Percentiles rank a stretch among this genome's conserved stretches.
phyloP scores from a whole-genome alignment of 1,284 basidiomycete species.

The Sporisorium sorghi region DNA sequence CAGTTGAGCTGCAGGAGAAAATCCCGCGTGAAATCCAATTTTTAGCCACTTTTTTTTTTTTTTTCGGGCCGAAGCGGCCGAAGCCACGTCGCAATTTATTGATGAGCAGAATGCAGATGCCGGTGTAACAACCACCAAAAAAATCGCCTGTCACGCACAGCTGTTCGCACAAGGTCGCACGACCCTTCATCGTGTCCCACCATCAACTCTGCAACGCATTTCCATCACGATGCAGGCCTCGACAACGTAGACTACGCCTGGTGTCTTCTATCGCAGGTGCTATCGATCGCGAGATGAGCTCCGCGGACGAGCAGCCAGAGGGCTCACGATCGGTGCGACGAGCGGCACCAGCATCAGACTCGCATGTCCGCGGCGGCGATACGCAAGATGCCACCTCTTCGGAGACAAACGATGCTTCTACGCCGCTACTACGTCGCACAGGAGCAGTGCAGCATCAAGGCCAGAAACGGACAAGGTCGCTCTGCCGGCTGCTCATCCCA shows the following conservation, averaged over 20 bases:
- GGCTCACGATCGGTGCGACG: background rate
- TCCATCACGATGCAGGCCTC: background rate
- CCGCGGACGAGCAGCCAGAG: background rate
- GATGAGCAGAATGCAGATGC: no score
- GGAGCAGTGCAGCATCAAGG: no score
- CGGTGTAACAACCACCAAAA: constrained; percentile 1
- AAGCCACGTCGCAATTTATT: no score
- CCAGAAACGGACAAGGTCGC: background rate
- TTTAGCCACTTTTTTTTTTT: background rate
- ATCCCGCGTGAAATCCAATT: constrained; percentile 1
- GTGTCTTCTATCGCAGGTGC: no score
- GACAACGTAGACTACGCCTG: constrained; percentile 2
- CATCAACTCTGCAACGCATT: background rate
- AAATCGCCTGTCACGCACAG: background rate
- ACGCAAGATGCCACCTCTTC: background rate
- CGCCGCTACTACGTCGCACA: constrained; percentile 17
- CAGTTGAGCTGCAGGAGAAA: no score
- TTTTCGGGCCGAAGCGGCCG: background rate
- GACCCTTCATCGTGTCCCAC: background rate
- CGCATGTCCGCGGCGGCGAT: background rate
- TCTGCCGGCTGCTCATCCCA: constrained; percentile 5
- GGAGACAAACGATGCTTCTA: constrained; percentile 13
- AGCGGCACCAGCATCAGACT: background rate
- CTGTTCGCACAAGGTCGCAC: background rate
- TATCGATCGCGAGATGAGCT: constrained; percentile 10